A percentile compares a stretch with the other conserved stretches of the same genome.
Conservation (phyloP, 139 green algal species). For the Spirogloea muscicola region DNA sequence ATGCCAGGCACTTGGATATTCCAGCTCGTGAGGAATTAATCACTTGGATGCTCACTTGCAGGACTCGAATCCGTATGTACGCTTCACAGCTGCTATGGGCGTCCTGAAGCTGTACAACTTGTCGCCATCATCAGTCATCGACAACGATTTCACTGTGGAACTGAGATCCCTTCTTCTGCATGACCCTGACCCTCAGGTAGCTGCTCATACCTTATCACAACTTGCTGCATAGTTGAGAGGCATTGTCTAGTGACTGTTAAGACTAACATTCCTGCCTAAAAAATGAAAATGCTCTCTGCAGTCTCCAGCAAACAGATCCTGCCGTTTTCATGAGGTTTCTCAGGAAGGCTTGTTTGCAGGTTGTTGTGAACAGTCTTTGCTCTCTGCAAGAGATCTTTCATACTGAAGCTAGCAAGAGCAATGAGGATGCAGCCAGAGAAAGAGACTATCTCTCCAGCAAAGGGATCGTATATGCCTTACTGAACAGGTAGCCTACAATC, state of each 20-base stretch:
- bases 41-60: too few relatives aligned
- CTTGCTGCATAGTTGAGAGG: neutral
- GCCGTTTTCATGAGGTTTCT: too few relatives aligned
- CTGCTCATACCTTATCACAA: neutral
- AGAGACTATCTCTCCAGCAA: conserved; percentile 53
- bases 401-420: conserved; percentile 9
- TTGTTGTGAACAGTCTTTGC: conserved; percentile 82
- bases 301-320: too few relatives aligned
- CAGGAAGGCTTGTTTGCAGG: too few relatives aligned
- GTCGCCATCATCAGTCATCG: conserved; percentile 48
- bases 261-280: too few relatives aligned
- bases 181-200: conserved; percentile 64
- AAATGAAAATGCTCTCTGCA: too few relatives aligned
- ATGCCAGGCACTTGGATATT: neutral
- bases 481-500: conserved; percentile 63
- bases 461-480: conserved; percentile 73
- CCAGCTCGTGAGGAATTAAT: neutral
- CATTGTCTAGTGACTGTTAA: too few relatives aligned
- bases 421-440: conserved; percentile 1
- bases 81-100: conserved; percentile 82
- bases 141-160: conserved; percentile 53
- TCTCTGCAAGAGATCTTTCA: conserved; percentile 46
- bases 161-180: conserved; percentile 63
- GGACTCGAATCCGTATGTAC: conserved; percentile 82
- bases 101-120: conserved; percentile 80